Evolutionary conservation across 108 stramenopile genomes (phyloP).

Genomic region (Conticribra weissflogii): DNA sequence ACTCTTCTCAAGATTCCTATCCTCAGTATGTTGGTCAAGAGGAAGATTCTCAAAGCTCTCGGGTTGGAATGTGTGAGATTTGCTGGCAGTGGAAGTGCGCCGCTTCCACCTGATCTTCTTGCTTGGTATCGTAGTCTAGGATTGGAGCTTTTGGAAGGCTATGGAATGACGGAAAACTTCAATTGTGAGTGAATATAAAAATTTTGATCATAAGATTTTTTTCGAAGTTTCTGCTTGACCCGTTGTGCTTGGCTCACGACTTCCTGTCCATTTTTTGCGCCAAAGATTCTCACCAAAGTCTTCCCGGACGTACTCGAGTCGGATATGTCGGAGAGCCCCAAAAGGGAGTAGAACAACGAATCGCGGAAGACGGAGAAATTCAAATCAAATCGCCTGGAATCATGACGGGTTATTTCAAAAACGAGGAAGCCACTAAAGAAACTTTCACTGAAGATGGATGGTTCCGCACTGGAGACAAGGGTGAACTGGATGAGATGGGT

Average conservation of each 20-base stretch:
- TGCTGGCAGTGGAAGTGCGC: constrained; percentile 78
- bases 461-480: constrained; percentile 89
- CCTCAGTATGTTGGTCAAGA: constrained; percentile 61
- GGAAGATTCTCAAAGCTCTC: constrained; percentile 75
- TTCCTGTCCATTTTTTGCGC: not conserved
- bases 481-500: constrained; percentile 72
- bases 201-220: too few relatives aligned
- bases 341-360: constrained; percentile 67
- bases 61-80: constrained; percentile 67
- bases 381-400: constrained; percentile 76
- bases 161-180: constrained; percentile 89
- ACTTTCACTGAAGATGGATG: constrained; percentile 84
- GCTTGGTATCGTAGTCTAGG: constrained; percentile 73
- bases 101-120: constrained; percentile 63
- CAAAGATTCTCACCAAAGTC: constrained; percentile 57
- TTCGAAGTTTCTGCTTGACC: not conserved
- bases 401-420: constrained; percentile 88
- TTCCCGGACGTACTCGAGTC: constrained; percentile 51
- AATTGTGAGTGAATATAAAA: constrained; percentile 58
- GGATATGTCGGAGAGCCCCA: constrained; percentile 79
- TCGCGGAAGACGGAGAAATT: constrained; percentile 79
- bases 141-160: constrained; percentile 76
- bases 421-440: constrained; percentile 82
- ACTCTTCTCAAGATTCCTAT: constrained; percentile 68
- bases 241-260: not conserved